Evolutionary conservation across 805 yeast genomes (phyloP).

Genomic region (Clavispora santaluciae): DNA sequence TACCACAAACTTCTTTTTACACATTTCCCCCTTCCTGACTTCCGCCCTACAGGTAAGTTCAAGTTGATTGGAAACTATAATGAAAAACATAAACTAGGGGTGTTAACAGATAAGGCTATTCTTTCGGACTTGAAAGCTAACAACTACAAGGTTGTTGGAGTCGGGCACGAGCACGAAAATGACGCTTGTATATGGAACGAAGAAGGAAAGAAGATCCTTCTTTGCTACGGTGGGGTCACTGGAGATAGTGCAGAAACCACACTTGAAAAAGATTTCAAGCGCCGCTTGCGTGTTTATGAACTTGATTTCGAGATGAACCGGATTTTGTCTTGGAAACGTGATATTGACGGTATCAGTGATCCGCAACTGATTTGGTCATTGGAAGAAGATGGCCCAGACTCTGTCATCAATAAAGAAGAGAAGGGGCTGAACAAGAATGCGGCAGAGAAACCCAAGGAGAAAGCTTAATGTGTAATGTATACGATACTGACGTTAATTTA

Average conservation of each 20-base stretch:
- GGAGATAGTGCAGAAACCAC: slow-evolving; percentile 33
- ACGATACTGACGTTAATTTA: no score
- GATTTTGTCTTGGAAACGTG: slow-evolving; percentile 37
- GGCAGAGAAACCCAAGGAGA: background rate
- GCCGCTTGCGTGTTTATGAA: slow-evolving; percentile 33
- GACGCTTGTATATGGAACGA: slow-evolving; percentile 35
- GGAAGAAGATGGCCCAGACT: background rate
- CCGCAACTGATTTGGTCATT: slow-evolving; percentile 14
- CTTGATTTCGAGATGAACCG: slow-evolving; percentile 21
- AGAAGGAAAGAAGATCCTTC: slow-evolving; percentile 23
- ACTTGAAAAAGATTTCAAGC: slow-evolving; percentile 20
- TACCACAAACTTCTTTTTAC: slow-evolving; percentile 30
- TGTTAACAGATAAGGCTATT: slow-evolving; percentile 24
- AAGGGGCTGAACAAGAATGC: no score
- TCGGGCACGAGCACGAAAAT: slow-evolving; percentile 42
- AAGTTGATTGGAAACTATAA: slow-evolving; percentile 35
- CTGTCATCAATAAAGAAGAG: background rate
- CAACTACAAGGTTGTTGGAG: slow-evolving; percentile 34
- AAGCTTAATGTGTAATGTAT: no score
- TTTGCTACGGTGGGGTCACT: slow-evolving; percentile 36
- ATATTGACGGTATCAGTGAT: slow-evolving; percentile 15
- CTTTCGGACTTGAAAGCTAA: slow-evolving; percentile 30
- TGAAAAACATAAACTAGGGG: slow-evolving; percentile 31
- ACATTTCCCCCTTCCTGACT: slow-evolving; percentile 41
- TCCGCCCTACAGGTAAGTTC: slow-evolving; percentile 35